phyloP scores from a whole-genome alignment of 2,329 filamentous ascomycete genomes.

The Sporothrix curviconia region DNA sequence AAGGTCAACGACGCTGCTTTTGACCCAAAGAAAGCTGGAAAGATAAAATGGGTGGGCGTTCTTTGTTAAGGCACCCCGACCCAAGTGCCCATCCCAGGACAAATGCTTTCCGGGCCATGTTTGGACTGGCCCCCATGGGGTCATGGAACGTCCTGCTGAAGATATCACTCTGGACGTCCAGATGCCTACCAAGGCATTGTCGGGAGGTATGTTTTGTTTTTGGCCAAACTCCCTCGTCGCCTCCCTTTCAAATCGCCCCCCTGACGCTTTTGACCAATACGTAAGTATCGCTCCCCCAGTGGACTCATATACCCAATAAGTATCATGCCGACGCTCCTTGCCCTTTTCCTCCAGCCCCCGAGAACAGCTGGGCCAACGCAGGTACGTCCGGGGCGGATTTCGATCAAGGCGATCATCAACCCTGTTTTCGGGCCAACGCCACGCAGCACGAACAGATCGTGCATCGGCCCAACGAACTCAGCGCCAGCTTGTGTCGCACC shows the following conservation, averaged over 20 bases:
- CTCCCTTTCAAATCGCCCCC: too few relatives aligned
- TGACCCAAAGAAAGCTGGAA: conserved; percentile 97
- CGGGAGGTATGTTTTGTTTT: conserved; percentile 38
- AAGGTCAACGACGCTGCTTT: conserved; percentile 99
- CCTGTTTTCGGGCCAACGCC: conserved; percentile 95
- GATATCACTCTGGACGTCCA: conserved; percentile 91
- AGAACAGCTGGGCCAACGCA: conserved; percentile 86
- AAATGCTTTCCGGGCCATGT: conserved; percentile 72
- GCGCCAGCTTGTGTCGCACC: conserved; percentile 81
- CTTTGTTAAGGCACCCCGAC: conserved; percentile 79
- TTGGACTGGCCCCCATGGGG: conserved; percentile 97
- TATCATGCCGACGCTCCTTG: conserved; percentile 76
- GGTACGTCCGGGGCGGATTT: conserved; percentile 95
- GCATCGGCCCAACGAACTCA: conserved; percentile 95
- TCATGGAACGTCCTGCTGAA: conserved; percentile 97
- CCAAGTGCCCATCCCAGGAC: too few relatives aligned
- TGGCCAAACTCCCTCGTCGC: too few relatives aligned
- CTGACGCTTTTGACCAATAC: too few relatives aligned
- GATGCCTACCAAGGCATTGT: conserved; percentile 90
- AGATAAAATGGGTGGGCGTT: conserved; percentile 93
- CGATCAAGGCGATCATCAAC: conserved; percentile 97
- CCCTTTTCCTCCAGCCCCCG: conserved; percentile 79
- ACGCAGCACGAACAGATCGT: conserved; percentile 98
- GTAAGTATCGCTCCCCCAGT: too few relatives aligned
- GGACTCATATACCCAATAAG: conserved; percentile 87